Evolutionary conservation across 441 rosid genomes (phyloP).

Genomic region (Iberis amara): DNA sequence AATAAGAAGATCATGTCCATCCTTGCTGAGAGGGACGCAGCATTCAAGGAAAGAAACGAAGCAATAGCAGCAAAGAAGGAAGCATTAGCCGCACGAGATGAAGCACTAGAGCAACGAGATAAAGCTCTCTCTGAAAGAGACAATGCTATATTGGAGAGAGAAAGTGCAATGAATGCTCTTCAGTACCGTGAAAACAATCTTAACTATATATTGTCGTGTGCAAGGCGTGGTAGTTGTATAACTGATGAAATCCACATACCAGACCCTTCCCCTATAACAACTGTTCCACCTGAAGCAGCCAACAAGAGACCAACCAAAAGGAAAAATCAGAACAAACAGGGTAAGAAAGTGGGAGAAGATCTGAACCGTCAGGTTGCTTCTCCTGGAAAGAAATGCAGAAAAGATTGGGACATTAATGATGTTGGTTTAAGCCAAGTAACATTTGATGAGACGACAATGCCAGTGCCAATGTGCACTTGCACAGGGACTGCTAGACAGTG

Average conservation of each 20-base stretch:
- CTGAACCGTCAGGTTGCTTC: slow-evolving; percentile 42
- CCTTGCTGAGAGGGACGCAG: slow-evolving; percentile 68
- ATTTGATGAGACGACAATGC: slow-evolving; percentile 66
- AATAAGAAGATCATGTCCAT: slow-evolving; percentile 76
- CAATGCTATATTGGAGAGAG: slow-evolving; percentile 69
- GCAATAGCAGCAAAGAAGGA: slow-evolving; percentile 63
- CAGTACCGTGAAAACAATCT: slow-evolving; percentile 53
- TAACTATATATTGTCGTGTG: slow-evolving; percentile 39
- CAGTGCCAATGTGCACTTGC: slow-evolving; percentile 76
- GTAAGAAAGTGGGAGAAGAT: slow-evolving; percentile 47
- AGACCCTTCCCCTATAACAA: slow-evolving; percentile 51
- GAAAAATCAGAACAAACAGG: slow-evolving; percentile 42
- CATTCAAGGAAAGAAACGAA: slow-evolving; percentile 53
- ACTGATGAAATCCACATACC: slow-evolving; percentile 37
- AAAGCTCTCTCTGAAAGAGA: slow-evolving; percentile 72
- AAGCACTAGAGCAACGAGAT: slow-evolving; percentile 72
- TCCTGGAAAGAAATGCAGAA: slow-evolving; percentile 51
- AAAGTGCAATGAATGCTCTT: slow-evolving; percentile 57
- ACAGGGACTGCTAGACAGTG: slow-evolving; percentile 67
- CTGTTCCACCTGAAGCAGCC: slow-evolving; percentile 42
- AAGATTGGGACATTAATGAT: slow-evolving; percentile 63
- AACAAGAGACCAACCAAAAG: slow-evolving; percentile 40
- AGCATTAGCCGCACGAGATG: slow-evolving; percentile 65
- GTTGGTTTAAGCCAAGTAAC: slow-evolving; percentile 52
- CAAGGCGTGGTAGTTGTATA: slow-evolving; percentile 43